Evolutionary conservation across 768 basidiomycete genomes (phyloP), one percentile per base, ranked within the genome.

Genomic region (Tricholomella constricta): DNA sequence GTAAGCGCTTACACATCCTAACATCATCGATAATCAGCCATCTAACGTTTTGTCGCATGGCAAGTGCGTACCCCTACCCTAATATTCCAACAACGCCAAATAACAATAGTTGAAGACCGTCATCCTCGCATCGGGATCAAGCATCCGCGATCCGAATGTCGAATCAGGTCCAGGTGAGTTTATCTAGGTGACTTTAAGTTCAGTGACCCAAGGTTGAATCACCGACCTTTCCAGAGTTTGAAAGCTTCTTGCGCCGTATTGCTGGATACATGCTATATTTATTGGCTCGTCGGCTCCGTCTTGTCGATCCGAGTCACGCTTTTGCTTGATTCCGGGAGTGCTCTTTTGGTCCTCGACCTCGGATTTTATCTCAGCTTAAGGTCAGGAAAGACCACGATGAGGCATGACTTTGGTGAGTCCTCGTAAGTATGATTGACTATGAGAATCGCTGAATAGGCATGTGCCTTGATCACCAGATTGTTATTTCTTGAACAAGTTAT

Each of bases 121-220:
- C 37, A 27, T 35, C 25, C 23, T 54, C 52, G 52, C 52, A 40
- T 49, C 54, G 48, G 54, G 32, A 45, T 26, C 15, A 49, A 43
- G 38, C 54, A 55, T 48, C 48, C 42, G 41, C 43, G 20, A 45
- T 38, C 37, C n/a, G n/a, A n/a, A 29, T 50, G 54, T 50, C 48
- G 50, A 45, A 45, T 41, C 49, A 50, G 38, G 19, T 29, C 45
- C 41, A 19, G 53, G 29, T 44, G 43, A 14, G 26, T 29, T 35
- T 34, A 47, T 27, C 26, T 23, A 34, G 45, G 36, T 55, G 46
- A 45, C 47, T 55, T 55, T 23, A 45, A 27, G 41, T 25, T 55
- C 42, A 19, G 27, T 35, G 52, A 44, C n/a, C 27, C 48, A n/a
- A 42, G 38, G 37, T 50, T 27, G 40, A 50, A 55, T 50, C 36